phyloP scores from a whole-genome alignment of 805 yeast species.

The Candida michaelii region DNA sequence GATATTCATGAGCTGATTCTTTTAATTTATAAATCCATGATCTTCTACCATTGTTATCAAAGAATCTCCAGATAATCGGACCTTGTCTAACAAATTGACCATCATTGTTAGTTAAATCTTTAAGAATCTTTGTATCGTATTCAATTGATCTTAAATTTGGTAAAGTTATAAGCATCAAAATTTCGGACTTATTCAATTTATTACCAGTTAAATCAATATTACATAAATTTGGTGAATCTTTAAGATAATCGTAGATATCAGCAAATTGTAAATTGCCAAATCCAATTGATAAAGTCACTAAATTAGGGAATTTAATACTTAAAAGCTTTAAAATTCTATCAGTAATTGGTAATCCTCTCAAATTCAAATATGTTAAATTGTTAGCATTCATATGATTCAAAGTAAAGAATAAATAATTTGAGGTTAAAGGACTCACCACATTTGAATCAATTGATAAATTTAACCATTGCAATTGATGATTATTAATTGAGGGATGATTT shows the following conservation, averaged over 20 bases:
- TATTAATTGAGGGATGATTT: slow-evolving; percentile 62
- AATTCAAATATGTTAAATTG: slow-evolving; percentile 50
- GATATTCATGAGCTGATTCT: slow-evolving; percentile 31
- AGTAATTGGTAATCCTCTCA: slow-evolving; percentile 65
- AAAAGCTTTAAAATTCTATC: slow-evolving; percentile 37
- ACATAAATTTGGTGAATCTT: slow-evolving; percentile 34
- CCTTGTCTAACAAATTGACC: slow-evolving; percentile 32
- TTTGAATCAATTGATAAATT: slow-evolving; percentile 63
- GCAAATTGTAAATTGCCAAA: slow-evolving; percentile 38
- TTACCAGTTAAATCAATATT: slow-evolving; percentile 70
- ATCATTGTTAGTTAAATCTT: slow-evolving; percentile 44
- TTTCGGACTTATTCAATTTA: slow-evolving; percentile 57
- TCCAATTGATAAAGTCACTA: slow-evolving; percentile 45
- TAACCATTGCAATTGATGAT: slow-evolving; percentile 59
- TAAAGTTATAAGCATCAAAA: slow-evolving; percentile 28
- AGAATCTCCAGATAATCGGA: slow-evolving; percentile 47
- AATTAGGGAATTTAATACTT: slow-evolving; percentile 35
- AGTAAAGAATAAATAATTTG: slow-evolving; percentile 46
- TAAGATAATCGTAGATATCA: slow-evolving; percentile 37
- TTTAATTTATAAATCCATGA: slow-evolving; percentile 69
- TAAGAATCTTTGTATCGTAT: slow-evolving; percentile 56
- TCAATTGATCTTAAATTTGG: slow-evolving; percentile 60
- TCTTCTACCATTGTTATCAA: slow-evolving; percentile 69
- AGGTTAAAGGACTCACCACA: slow-evolving; percentile 58
- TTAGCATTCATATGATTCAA: slow-evolving; percentile 46